Evolutionary conservation across 2,329 filamentous ascomycete species (phyloP).

Genomic region (Fusarium lateritium): DNA sequence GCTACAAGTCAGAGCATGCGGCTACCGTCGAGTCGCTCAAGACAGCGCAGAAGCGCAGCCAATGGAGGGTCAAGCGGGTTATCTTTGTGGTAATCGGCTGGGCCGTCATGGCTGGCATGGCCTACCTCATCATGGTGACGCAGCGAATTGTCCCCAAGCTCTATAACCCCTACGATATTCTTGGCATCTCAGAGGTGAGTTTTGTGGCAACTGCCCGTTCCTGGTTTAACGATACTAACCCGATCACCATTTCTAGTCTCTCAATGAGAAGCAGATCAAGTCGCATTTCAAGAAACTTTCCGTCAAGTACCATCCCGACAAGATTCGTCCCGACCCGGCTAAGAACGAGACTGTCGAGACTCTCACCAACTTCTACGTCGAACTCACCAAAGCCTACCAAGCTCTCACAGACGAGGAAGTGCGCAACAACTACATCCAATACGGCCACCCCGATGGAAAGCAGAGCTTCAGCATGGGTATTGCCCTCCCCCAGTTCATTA

Average conservation of each 20-base stretch:
- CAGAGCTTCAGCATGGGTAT: constrained; percentile 99
- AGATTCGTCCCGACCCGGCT: constrained; percentile 83
- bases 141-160: constrained; percentile 80
- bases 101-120: constrained; percentile 88
- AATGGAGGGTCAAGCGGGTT: constrained; percentile 88
- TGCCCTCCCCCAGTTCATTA: constrained; percentile 91
- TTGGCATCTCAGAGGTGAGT: constrained; percentile 85
- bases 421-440: constrained; percentile 96
- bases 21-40: constrained; percentile 87
- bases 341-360: constrained; percentile 92
- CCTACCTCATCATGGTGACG: constrained; percentile 89
- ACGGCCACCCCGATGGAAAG: constrained; percentile 96
- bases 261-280: constrained; percentile 92
- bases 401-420: constrained; percentile 97
- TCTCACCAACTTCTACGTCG: constrained; percentile 91
- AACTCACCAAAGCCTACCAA: constrained; percentile 98
- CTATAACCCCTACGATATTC: constrained; percentile 97
- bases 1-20: constrained; percentile 85
- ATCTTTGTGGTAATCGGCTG: constrained; percentile 84
- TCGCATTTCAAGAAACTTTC: constrained; percentile 90
- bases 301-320: constrained; percentile 92
- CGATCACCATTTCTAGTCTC: constrained; percentile 66
- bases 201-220: neutral
- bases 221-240: constrained; percentile 24
- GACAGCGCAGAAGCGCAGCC: constrained; percentile 88